Evolutionary conservation across 441 rosid genomes (phyloP), one percentile per base, ranked within the genome.

Genomic region (Adansonia rubrostipa): DNA sequence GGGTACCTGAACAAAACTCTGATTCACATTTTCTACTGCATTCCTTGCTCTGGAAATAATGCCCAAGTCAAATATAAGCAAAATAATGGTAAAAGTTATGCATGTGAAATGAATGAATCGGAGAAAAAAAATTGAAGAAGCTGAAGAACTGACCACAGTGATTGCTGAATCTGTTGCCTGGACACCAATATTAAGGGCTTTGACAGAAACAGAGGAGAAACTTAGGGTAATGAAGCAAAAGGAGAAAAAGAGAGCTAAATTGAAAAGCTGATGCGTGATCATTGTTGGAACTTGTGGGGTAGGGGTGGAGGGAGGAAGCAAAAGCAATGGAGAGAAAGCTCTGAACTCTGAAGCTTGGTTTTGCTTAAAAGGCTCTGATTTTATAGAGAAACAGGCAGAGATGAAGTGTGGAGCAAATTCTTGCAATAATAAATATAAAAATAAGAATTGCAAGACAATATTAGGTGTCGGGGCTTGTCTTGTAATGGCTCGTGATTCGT

Each of bases 21-120:
- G 98, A 95, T 76, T 95, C 97, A 54, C 99, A 95, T 86, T 82
- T 92, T 71, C 92, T 82, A 69, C 99, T 95, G 86, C 97, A 95
- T 1, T 85, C 94, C 82, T 91, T 92, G 8, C 88, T 71, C 99
- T 95, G 85, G 24, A 50, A 78, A 14, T 22, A 17, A 54, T 3
- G 50, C 14, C n/a, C 3, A 70, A 10, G 3, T 28, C 20, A 1
- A 70, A 24, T 13, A 9, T 48, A 11, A 50, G 60, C 17, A 24
- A 50, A 14, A 15, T 13, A 22, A 58, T 2, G 5, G 64, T 9
- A 20, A 20, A 0, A 20, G 3, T 9, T 17, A 2, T 17, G 3
- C 17, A 8, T 40, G 2, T 63, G 14, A 9, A 11, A 53, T 11
- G 11, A 48, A 11, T 19, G 10, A 61, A 45, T 47, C 5, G 7